Conservation (phyloP, 1,139 yeast species). For the Saccharomyces pastorianus region DNA sequence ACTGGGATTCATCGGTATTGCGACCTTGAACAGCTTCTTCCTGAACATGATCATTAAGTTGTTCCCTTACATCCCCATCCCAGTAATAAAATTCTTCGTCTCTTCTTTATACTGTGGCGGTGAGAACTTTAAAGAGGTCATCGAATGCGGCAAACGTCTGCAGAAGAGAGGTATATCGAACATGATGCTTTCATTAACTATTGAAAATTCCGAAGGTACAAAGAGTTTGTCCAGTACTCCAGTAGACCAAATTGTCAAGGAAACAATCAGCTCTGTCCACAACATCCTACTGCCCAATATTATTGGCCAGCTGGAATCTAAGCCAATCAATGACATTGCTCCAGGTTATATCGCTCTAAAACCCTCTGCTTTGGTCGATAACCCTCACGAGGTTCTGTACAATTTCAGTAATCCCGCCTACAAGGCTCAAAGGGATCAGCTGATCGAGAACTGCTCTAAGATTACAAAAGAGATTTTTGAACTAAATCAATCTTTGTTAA, state of each 20-base stretch:
- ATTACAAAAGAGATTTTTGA: constrained; percentile 51
- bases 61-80: constrained; percentile 73
- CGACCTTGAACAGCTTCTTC: constrained; percentile 56
- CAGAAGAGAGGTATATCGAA: constrained; percentile 72
- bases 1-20: constrained; percentile 57
- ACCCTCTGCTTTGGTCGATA: constrained; percentile 79
- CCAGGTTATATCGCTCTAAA: constrained; percentile 85
- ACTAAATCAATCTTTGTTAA: constrained; percentile 42
- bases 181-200: constrained; percentile 90
- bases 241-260: constrained; percentile 54
- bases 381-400: constrained; percentile 68
- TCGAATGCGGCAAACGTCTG: constrained; percentile 59
- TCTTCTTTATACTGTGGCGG: constrained; percentile 91
- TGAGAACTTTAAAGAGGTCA: constrained; percentile 62
- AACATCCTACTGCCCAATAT: constrained; percentile 70
- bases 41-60: constrained; percentile 52
- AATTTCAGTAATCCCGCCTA: constrained; percentile 51
- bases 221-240: constrained; percentile 42
- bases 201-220: constrained; percentile 82
- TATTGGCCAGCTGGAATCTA: constrained; percentile 36
- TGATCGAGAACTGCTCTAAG: constrained; percentile 57
- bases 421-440: constrained; percentile 46
- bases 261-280: constrained; percentile 60
- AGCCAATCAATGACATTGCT: constrained; percentile 52
- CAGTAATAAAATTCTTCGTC: constrained; percentile 60